Conservation (phyloP, 768 basidiomycete species). For the Mycena indigotica region DNA sequence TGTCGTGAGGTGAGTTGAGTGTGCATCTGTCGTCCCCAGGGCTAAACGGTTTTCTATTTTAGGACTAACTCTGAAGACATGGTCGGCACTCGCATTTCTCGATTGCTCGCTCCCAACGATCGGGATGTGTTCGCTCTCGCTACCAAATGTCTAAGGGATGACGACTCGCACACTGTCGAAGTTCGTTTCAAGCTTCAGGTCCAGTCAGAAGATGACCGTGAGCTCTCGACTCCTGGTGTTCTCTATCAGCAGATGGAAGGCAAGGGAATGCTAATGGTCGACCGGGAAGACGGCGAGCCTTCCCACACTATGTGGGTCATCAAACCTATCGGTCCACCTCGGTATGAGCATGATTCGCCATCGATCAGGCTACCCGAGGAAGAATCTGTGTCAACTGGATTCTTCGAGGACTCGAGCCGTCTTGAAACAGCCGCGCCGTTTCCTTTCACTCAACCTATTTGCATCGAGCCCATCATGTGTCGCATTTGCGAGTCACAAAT, state of each 20-base stretch:
- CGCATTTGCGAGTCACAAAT: slow-evolving; percentile 97
- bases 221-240: slow-evolving; percentile 48
- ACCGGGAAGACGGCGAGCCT: slow-evolving; percentile 82
- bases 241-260: slow-evolving; percentile 91
- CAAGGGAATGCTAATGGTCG: slow-evolving; percentile 98
- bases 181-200: slow-evolving; percentile 86
- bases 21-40: slow-evolving; percentile 1
- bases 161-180: slow-evolving; percentile 94
- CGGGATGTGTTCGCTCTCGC: slow-evolving; percentile 85
- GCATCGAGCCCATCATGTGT: slow-evolving; percentile 83
- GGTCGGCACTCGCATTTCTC: slow-evolving; percentile 78
- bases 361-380: slow-evolving; percentile 57
- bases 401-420: slow-evolving; percentile 35
- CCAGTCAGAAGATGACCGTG: slow-evolving; percentile 59
- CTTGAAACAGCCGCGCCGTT: slow-evolving; percentile 66
- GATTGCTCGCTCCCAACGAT: slow-evolving; percentile 77
- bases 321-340: slow-evolving; percentile 75
- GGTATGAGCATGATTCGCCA: slow-evolving; percentile 68
- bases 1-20: slow-evolving; percentile 75
- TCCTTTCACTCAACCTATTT: slow-evolving; percentile 77
- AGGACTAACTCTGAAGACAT: slow-evolving; percentile 85
- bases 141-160: slow-evolving; percentile 79
- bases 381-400: slow-evolving; percentile 44
- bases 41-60: slow-evolving; percentile 20
- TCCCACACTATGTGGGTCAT: slow-evolving; percentile 99